Percentiles rank a stretch among this genome's conserved stretches.
These are phyloP conservation scores for Boletus huronensis DNA, from an alignment of 768 basidiomycete species.

Conservation along the genomic window DNA sequence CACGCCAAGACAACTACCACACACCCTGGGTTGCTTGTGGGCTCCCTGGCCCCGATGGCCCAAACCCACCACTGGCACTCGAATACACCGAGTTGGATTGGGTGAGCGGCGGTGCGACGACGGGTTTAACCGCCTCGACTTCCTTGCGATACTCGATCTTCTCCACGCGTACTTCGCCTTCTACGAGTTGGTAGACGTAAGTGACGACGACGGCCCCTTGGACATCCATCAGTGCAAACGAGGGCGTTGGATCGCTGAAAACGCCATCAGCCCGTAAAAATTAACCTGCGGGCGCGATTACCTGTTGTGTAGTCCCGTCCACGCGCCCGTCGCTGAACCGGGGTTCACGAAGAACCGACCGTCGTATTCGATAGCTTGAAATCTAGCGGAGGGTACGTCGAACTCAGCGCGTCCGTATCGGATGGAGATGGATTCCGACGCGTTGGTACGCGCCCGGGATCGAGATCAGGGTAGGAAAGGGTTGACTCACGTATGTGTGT, in stretches of 20 bases:
- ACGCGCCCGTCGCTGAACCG: slow-evolving; percentile 92
- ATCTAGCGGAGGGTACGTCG: slow-evolving; percentile 42
- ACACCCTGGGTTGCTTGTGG: slow-evolving; percentile 27
- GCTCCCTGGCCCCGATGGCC: slow-evolving; percentile 22
- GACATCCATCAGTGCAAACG: slow-evolving; percentile 96
- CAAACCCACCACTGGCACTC: slow-evolving; percentile 22
- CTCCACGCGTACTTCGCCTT: slow-evolving; percentile 90
- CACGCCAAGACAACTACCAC: slow-evolving; percentile 17
- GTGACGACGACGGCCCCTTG: slow-evolving; percentile 97
- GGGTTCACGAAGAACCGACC: slow-evolving; percentile 94
- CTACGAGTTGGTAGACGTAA: slow-evolving; percentile 93
- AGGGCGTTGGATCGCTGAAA: slow-evolving; percentile 79
- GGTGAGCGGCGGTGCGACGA: slow-evolving; percentile 11
- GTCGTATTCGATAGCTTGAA: slow-evolving; percentile 91
- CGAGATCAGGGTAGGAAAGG: not conserved
- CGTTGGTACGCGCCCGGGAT: not conserved
- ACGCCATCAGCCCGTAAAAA: not conserved
- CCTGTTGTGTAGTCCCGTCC: slow-evolving; percentile 54
- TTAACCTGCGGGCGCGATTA: not conserved
- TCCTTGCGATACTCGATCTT: slow-evolving; percentile 84
- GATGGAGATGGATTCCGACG: not conserved
- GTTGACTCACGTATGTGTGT: slow-evolving; percentile 83
- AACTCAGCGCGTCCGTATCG: not conserved
- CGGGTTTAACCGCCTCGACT: slow-evolving; percentile 37
- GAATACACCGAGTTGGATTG: slow-evolving; percentile 34